Evolutionary conservation across 768 basidiomycete species (phyloP), one percentile per base, ranked within the genome.

Genomic region (Agrocybe chaxingu): DNA sequence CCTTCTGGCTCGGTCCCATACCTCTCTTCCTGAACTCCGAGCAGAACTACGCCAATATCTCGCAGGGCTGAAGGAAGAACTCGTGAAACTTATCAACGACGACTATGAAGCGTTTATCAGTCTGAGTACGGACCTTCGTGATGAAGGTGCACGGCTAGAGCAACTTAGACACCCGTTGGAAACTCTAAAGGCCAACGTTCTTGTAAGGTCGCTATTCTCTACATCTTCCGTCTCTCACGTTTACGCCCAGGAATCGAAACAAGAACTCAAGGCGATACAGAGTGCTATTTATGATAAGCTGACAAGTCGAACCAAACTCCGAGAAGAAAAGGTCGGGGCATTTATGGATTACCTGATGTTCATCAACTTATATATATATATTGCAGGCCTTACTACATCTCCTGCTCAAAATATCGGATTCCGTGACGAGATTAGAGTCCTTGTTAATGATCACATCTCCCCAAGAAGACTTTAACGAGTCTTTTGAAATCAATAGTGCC

Each of bases 101-200:
- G 97, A 98, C 70, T 99, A 98, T 62, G 94, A 94, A 66, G 94
- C 94, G 10, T 99, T 98, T 65, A 96, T 98, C 61, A 92, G 90
- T 58, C 75, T 99, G 30, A 95, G 95, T 56, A 94, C 95, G 3
- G 93, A 98, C 60, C 66, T 98, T 56, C 79, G 85, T 57, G 92
- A 88, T 39, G 95, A 98, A 68, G 88, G 89, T 2, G 73, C 76
- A 35, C 75, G 92, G 55, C 65, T 96, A 58, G 75, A 78, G 51
- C 72, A 78, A 51, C 63, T 99, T 50, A 83, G 84, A 56, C 66
- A 66, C 19, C 95, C 96, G 0, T 65, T 99, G 45, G 67, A 62
- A 7, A 75, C 72, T 16, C 65, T 98, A 16, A 82, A 81, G 56
- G 61, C 63, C 31, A 81, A 89, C 57, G 82, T 96, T 40, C 67